Base-by-base conservation (phyloP, 1,139 yeast species). In the Petasospora fabianii region DNA sequence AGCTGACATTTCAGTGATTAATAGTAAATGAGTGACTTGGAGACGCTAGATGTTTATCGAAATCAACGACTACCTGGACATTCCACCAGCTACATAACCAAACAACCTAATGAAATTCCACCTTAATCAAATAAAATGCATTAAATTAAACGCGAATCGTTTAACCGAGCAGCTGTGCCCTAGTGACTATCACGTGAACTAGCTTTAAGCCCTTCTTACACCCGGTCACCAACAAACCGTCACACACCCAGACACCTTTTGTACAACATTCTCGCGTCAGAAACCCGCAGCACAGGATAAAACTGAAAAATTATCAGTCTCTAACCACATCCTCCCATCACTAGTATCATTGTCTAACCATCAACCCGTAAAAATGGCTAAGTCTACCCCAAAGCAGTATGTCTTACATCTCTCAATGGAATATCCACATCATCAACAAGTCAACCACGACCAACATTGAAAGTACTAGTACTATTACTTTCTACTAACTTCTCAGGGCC, bases 381-480 rank as follows among this genome's bases (percentile, higher is more conserved):
- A 53, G 49, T 38, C 55, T 41, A 56, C 60, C 41, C 59, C 60
- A 52, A 56, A 56, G 51, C 59, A 56, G 61, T 56, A 53, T 39
- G 61, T 56, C 28, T 6, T 13, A 22, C n/a, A n/a, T n/a, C 6
- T 22, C 16, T 13, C 28, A 26, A 26, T 5, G n/a, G n/a, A n/a
- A n/a, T n/a, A n/a, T n/a, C n/a, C n/a, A n/a, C n/a, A n/a, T n/a
- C n/a, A n/a, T n/a, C n/a, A n/a, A n/a, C n/a, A n/a, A n/a, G n/a
- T n/a, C n/a, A n/a, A n/a, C n/a, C n/a, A n/a, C n/a, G n/a, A n/a
- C n/a, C n/a, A n/a, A n/a, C n/a, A n/a, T 38, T n/a, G 13, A 11
- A n/a, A 12, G 7, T 18, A 28, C n/a, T n/a, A n/a, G n/a, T n/a
- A n/a, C n/a, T n/a, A n/a, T n/a, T n/a, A n/a, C n/a, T 22, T 31